These are phyloP conservation scores for Nitzschia sp. DNA, from an alignment of 108 stramenopile genomes.

Conservation along the genomic window DNA sequence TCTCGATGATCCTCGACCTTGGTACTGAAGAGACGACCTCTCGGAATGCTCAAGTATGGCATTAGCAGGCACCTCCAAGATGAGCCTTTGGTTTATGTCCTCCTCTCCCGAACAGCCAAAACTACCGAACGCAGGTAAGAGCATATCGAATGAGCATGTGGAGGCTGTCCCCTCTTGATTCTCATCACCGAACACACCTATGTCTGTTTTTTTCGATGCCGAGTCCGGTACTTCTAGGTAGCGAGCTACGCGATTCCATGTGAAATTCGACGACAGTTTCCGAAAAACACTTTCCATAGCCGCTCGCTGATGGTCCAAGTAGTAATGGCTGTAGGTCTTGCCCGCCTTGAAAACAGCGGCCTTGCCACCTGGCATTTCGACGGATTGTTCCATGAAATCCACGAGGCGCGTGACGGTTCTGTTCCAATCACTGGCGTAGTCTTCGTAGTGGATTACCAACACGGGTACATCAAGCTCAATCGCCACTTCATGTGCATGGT, in stretches of 20 bases:
- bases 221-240: not conserved
- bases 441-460: not conserved
- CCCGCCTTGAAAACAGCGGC: not conserved
- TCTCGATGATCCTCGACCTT: too few relatives aligned
- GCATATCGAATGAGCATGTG: not conserved
- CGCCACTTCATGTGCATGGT: not conserved
- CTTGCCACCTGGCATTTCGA: not conserved
- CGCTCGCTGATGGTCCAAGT: not conserved
- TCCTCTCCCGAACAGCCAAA: too few relatives aligned
- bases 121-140: not conserved
- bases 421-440: not conserved
- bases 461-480: not conserved
- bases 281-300: not conserved
- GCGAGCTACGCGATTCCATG: not conserved
- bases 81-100: too few relatives aligned
- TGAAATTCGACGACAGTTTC: not conserved
- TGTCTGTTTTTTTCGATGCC: too few relatives aligned
- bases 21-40: too few relatives aligned
- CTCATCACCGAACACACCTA: too few relatives aligned
- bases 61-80: too few relatives aligned
- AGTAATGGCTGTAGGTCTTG: not conserved
- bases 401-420: not conserved
- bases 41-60: too few relatives aligned
- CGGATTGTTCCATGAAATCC: not conserved
- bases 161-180: too few relatives aligned